Evolutionary conservation across 257 asterid genomes (phyloP), one percentile per base, ranked within the genome.

Genomic region (Perilla frutescens): DNA sequence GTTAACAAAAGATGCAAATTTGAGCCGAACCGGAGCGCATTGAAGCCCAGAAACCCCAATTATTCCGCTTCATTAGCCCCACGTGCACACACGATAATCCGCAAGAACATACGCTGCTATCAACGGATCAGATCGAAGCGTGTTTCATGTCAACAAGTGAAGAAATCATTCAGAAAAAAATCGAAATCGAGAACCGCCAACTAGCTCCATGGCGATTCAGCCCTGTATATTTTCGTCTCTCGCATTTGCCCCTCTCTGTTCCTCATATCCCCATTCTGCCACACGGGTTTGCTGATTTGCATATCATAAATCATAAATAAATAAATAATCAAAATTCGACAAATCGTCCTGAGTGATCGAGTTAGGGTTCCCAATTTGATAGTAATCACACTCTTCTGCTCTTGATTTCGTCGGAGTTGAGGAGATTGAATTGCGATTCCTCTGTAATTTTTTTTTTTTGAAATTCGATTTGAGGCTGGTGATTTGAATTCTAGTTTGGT

Each of bases 351-450:
- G 76, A 53, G 62, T 11, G 72, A 74, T 81, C 70, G 26, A 70
- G 66, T 72, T 82, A 82, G 81, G 86, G 83, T 68, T 82, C 62
- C 43, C 8, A 56, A 60, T 29, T 61, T 69, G 57, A 6, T 69
- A 3, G 12, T 40, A 2, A 2, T 45, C 66, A 45, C 55, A 15
- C 72, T 54, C 51, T 29, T 39, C 29, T 34, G 51, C 49, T 43
- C 40, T 62, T 53, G 69, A 59, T 60, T 3, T 72, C 10, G 5
- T 57, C 51, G 40, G 56, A 56, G 45, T 72, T 76, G 40, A 36
- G 55, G 75, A 41, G 39, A 37, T 55, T 69, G 53, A 26, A 62
- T 74, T 40, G 5, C 43, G 48, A 61, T 51, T 73, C 44, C 26
- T 62, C 57, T 62, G 2, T 47, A 57, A 4, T 65, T 68, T 73